Evolutionary conservation across 768 basidiomycete species (phyloP).

Genomic region (Daedalea quercina): DNA sequence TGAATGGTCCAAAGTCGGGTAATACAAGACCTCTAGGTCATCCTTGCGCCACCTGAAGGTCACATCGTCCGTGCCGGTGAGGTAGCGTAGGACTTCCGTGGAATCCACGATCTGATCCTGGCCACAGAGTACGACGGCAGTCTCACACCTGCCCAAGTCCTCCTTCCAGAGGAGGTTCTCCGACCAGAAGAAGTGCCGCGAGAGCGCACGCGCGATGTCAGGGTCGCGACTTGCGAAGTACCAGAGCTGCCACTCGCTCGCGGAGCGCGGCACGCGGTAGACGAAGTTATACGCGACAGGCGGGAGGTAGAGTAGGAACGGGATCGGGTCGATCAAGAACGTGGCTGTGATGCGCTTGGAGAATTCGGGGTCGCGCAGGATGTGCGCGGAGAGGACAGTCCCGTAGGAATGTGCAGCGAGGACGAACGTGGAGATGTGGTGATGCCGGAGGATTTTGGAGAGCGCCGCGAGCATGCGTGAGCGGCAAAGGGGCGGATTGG

Average conservation of each 20-base stretch:
- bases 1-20: constrained; percentile 33
- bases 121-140: constrained; percentile 32
- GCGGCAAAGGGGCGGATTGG: constrained; percentile 39
- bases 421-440: constrained; percentile 33
- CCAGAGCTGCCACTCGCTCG: constrained; percentile 63
- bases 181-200: constrained; percentile 60
- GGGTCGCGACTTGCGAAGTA: constrained; percentile 61
- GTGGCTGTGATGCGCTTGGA: constrained; percentile 32
- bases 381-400: constrained; percentile 48
- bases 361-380: constrained; percentile 33
- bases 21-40: constrained; percentile 33
- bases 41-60: constrained; percentile 22
- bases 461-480: constrained; percentile 36
- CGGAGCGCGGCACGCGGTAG: constrained; percentile 43
- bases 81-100: constrained; percentile 29
- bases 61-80: constrained; percentile 27
- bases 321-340: constrained; percentile 59
- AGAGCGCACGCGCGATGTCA: constrained; percentile 52
- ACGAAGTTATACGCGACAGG: constrained; percentile 61
- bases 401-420: constrained; percentile 58
- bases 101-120: constrained; percentile 39
- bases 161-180: constrained; percentile 57
- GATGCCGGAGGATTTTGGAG: constrained; percentile 35
- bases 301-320: constrained; percentile 56
- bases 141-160: constrained; percentile 32